Base-by-base conservation (phyloP, 495 filamentous ascomycete species). In the Platismatia glauca region DNA sequence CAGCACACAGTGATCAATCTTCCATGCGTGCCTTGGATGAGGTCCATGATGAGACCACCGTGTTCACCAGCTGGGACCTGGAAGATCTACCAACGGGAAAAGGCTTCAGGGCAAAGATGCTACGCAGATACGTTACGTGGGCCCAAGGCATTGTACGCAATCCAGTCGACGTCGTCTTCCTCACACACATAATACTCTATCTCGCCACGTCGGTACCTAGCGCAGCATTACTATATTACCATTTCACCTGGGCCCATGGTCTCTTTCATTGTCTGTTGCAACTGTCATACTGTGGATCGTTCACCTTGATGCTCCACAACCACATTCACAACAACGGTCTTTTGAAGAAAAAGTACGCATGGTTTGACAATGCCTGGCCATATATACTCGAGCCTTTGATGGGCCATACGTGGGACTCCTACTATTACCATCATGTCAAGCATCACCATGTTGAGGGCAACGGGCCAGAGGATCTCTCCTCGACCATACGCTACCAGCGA, bases 391-490 rank as follows among this genome's bases (percentile, higher is more conserved):
- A 90, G 65, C 89, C 89, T 4, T 70, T 93, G 63, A 86, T 88
- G 78, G 89, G 89, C 3, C 88, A 91, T 66, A 90, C 89, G 0
- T 91, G 87, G 87, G 87, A 91, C 71, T 85, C 82, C 13, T 93
- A 91, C 72, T 93, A 79, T 70, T 90, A 89, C 67, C 89, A 93
- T 71, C 89, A 91, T 66, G 86, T 91, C 64, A 91, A 93, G 74
- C 86, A 89, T 70, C 89, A 91, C 68, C 89, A 91, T 66, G 85
- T 91, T 56, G 89, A 93, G 70, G 85, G 82, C 59, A 93, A 93
- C 70, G 89, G 89, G 1, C 87, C 87, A 0, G 77, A 84, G 43
- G 89, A 93, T 67, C 78, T 93, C 8, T 87, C 83, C 13, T 86
- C 86, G 0, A 91, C 89, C 16, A 79, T 91, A 44, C 80, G 85